A percentile compares a stretch with the other conserved stretches of the same genome.
These are phyloP conservation scores for Mycena maculata DNA, from an alignment of 768 basidiomycete species.

Conservation along the genomic window DNA sequence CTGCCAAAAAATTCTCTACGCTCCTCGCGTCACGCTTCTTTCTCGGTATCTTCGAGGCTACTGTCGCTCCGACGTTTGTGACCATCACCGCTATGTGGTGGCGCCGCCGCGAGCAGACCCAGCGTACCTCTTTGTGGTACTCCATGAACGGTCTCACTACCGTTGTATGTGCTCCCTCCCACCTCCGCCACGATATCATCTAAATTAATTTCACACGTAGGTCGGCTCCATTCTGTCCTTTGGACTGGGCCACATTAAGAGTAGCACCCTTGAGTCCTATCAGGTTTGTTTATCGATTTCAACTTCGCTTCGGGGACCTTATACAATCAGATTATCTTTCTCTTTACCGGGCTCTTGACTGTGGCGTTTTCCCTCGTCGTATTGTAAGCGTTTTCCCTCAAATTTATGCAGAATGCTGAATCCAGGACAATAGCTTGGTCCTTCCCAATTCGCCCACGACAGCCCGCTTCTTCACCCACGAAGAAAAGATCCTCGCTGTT, in stretches of 20 bases:
- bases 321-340: constrained; percentile 30
- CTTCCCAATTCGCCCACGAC: constrained; percentile 32
- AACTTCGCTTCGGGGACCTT: background rate
- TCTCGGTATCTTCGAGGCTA: constrained; percentile 34
- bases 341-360: constrained; percentile 32
- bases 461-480: constrained; percentile 31
- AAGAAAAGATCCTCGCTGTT: constrained; percentile 33
- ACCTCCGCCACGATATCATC: background rate
- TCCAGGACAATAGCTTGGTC: constrained; percentile 6
- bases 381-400: constrained; percentile 3
- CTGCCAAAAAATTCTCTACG: constrained; percentile 26
- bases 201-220: background rate
- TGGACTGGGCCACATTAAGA: constrained; percentile 32
- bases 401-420: background rate
- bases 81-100: constrained; percentile 39
- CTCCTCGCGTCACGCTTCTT: constrained; percentile 33
- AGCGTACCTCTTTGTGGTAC: constrained; percentile 31
- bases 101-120: constrained; percentile 34
- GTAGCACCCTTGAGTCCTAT: constrained; percentile 24
- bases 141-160: constrained; percentile 35
- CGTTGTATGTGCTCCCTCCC: constrained; percentile 17
- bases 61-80: constrained; percentile 31
- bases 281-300: constrained; percentile 13
- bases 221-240: constrained; percentile 32
- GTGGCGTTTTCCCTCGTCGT: constrained; percentile 30